Percentiles rank a stretch among this genome's conserved stretches.
Evolutionary conservation across 352 stramenopile species (phyloP).

Genomic region (Elongisporangium anandrum): DNA sequence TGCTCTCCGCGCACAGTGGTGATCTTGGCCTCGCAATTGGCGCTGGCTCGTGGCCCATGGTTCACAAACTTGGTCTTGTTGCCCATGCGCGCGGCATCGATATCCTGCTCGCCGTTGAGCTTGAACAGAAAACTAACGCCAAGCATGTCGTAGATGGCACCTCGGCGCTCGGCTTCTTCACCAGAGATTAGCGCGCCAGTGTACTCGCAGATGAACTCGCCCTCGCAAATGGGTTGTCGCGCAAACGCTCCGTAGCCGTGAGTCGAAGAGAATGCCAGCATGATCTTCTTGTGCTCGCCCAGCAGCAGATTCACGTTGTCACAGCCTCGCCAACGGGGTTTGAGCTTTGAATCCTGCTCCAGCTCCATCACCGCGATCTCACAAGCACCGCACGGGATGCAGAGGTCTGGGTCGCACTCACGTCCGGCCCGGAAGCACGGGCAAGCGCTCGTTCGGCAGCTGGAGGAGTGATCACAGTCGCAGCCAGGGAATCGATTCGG

Average conservation of each 20-base stretch:
- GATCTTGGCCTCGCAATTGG: conserved; percentile 85
- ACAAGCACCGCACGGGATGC: conserved; percentile 59
- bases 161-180: conserved; percentile 72
- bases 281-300: conserved; percentile 49
- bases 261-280: conserved; percentile 56
- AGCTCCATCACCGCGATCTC: conserved; percentile 51
- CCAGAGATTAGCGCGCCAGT: conserved; percentile 60
- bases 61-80: conserved; percentile 95
- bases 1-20: conserved; percentile 87
- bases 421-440: conserved; percentile 41
- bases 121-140: conserved; percentile 90
- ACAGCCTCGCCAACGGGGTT: conserved; percentile 25
- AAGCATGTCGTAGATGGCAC: conserved; percentile 76
- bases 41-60: conserved; percentile 37
- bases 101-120: conserved; percentile 85
- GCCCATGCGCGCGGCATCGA: conserved; percentile 91
- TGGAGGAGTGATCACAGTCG: conserved; percentile 35
- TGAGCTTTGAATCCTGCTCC: conserved; percentile 15
- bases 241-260: conserved; percentile 72
- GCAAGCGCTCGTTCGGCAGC: conserved; percentile 54
- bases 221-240: conserved; percentile 53
- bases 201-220: conserved; percentile 76
- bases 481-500: conserved; percentile 65
- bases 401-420: conserved; percentile 75
- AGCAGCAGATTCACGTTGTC: conserved; percentile 61